These are phyloP conservation scores for Dioszegia crocea DNA, from an alignment of 768 basidiomycete genomes.

Conservation along the genomic window DNA sequence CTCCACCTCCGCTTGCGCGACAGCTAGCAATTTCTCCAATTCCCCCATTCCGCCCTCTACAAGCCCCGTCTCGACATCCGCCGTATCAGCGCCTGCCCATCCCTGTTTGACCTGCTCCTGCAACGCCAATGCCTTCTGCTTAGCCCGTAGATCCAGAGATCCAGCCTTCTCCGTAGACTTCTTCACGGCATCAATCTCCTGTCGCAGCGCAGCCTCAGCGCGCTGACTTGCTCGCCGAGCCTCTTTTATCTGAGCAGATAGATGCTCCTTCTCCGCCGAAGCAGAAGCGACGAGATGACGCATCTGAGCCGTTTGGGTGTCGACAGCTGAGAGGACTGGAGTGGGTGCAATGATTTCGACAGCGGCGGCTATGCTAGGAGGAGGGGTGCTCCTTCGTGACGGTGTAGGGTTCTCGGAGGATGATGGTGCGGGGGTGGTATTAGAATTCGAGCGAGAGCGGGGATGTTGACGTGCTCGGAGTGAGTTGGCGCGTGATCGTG, in stretches of 20 bases:
- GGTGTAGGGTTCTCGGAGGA: conserved; percentile 4
- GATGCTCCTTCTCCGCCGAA: conserved; percentile 63
- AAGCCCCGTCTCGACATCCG: conserved; percentile 52
- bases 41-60: conserved; percentile 55
- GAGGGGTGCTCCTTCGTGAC: conserved; percentile 9
- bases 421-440: conserved; percentile 14
- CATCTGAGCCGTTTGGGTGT: conserved; percentile 52
- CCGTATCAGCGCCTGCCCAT: conserved; percentile 56
- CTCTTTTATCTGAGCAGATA: conserved; percentile 68
- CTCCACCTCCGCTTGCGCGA: conserved; percentile 28
- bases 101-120: conserved; percentile 84
- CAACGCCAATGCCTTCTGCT: conserved; percentile 78
- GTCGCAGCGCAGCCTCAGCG: conserved; percentile 70
- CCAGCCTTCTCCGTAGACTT: conserved; percentile 75
- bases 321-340: conserved; percentile 31
- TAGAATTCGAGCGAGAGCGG: conserved; percentile 45
- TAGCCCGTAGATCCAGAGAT: conserved; percentile 69
- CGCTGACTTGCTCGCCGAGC: conserved; percentile 78
- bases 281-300: conserved; percentile 64
- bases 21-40: conserved; percentile 45
- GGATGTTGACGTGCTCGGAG: conserved; percentile 41
- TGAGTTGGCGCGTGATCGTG: conserved; percentile 46
- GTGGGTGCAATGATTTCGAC: conserved; percentile 20
- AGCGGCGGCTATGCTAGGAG: conserved; percentile 2
- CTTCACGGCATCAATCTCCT: conserved; percentile 79